A percentile compares a stretch with the other conserved stretches of the same genome.
Conservation (phyloP, 2,329 filamentous ascomycete species). For the Amphichorda felina region DNA sequence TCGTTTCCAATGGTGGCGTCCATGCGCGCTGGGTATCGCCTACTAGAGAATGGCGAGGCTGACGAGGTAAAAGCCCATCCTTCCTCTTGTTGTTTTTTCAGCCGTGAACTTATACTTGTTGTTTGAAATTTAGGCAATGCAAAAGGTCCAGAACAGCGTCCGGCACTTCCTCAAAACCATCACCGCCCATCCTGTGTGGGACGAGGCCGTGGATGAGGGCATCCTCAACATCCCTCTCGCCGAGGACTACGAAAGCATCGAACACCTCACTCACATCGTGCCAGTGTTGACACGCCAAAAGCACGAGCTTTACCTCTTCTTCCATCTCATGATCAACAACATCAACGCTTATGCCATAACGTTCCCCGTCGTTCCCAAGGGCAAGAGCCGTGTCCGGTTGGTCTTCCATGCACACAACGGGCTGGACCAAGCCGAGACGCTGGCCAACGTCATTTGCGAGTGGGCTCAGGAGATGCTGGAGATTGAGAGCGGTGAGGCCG, state of each 20-base stretch:
- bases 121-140: neutral
- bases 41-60: no score
- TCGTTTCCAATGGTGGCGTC: no score
- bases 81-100: no score
- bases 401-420: slow-evolving; percentile 28
- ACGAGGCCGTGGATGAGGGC: slow-evolving; percentile 8
- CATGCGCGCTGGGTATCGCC: no score
- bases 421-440: slow-evolving; percentile 16
- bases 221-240: slow-evolving; percentile 12
- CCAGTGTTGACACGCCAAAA: slow-evolving; percentile 11
- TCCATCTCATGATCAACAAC: slow-evolving; percentile 10
- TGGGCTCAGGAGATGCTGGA: slow-evolving; percentile 1
- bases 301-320: slow-evolving; percentile 10
- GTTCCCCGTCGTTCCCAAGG: slow-evolving; percentile 25
- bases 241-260: slow-evolving; percentile 11
- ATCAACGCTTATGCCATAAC: slow-evolving; percentile 17
- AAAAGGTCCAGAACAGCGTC: slow-evolving; percentile 7
- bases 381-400: slow-evolving; percentile 23
- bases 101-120: no score
- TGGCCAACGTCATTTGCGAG: neutral
- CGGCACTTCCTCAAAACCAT: slow-evolving; percentile 10
- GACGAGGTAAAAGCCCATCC: no score
- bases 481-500: neutral
- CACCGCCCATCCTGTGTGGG: slow-evolving; percentile 8
- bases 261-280: slow-evolving; percentile 14